These are phyloP conservation scores for Ananas comosus DNA, from an alignment of 176 grass and related monocot species.

Conservation along the genomic window DNA sequence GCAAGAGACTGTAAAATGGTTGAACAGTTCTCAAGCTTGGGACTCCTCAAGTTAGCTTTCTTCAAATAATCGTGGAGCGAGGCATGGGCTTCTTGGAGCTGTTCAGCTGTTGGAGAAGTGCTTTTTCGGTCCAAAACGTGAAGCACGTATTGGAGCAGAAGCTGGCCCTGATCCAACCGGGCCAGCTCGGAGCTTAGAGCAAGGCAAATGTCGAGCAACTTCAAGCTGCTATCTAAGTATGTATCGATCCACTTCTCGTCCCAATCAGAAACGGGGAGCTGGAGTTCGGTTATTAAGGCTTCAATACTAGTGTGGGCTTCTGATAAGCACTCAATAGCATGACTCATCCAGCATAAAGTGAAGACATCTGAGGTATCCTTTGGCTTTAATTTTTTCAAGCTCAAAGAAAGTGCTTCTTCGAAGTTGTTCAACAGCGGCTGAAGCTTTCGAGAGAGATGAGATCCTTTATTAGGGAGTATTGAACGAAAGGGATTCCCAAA, in stretches of 20 bases:
- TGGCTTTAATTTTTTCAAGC: conserved; percentile 51
- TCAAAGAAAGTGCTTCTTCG: conserved; percentile 44
- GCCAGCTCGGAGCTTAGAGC: conserved; percentile 62
- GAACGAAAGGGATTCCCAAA: conserved; percentile 55
- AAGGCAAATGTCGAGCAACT: conserved; percentile 72
- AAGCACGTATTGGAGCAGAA: conserved; percentile 53
- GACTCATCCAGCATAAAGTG: conserved; percentile 57
- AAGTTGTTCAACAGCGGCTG: conserved; percentile 24
- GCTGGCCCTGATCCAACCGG: conserved; percentile 66
- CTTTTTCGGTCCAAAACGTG: conserved; percentile 34
- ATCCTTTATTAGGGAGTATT: conserved; percentile 33
- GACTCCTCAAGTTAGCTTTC: conserved; percentile 14
- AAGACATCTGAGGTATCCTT: conserved; percentile 38
- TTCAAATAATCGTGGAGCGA: conserved; percentile 55
- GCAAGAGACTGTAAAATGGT: conserved; percentile 41
- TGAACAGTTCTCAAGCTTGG: conserved; percentile 50
- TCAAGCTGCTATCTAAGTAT: conserved; percentile 73
- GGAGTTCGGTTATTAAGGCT: conserved; percentile 56
- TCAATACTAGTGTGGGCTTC: conserved; percentile 41
- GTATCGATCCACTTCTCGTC: conserved; percentile 87
- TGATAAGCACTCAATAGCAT: conserved; percentile 38
- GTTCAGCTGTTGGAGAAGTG: conserved; percentile 25
- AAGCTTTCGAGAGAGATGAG: conserved; percentile 46
- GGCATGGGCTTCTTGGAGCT: conserved; percentile 36
- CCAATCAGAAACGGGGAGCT: conserved; percentile 77